These are phyloP conservation scores for Elaeis oleifera DNA, from an alignment of 202 grass and related monocot species.

Conservation along the genomic window DNA sequence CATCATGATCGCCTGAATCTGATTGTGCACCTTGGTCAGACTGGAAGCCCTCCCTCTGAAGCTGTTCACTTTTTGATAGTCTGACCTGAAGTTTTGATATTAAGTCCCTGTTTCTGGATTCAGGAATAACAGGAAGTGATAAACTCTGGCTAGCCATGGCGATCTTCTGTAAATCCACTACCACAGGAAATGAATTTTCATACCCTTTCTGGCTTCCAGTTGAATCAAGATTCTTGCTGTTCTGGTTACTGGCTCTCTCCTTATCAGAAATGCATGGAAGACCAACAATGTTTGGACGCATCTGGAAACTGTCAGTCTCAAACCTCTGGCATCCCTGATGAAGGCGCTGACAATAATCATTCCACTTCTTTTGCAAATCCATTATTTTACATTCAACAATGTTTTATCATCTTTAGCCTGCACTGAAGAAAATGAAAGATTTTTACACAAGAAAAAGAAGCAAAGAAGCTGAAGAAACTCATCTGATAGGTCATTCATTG, in stretches of 20 bases:
- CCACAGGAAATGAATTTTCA: slow-evolving; percentile 29
- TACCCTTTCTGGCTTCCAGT: slow-evolving; percentile 13
- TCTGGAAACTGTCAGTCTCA: slow-evolving; percentile 22
- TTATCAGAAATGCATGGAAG: slow-evolving; percentile 20
- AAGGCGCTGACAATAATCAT: slow-evolving; percentile 46
- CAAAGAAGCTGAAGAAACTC: not conserved
- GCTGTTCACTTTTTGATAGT: slow-evolving; percentile 41
- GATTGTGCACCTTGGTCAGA: slow-evolving; percentile 15
- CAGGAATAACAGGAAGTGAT: slow-evolving; percentile 49
- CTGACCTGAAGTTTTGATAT: slow-evolving; percentile 40
- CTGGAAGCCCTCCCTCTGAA: slow-evolving; percentile 26
- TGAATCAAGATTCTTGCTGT: slow-evolving; percentile 20
- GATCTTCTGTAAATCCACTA: slow-evolving; percentile 18
- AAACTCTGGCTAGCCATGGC: slow-evolving; percentile 32
- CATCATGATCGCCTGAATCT: slow-evolving; percentile 22
- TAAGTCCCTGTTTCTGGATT: slow-evolving; percentile 38
- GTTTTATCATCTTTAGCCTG: slow-evolving; percentile 70
- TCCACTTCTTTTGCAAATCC: slow-evolving; percentile 87
- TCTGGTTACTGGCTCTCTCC: slow-evolving; percentile 28
- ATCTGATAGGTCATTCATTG: too few relatives aligned
- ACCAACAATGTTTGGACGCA: slow-evolving; percentile 18
- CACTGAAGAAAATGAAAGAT: slow-evolving; percentile 48
- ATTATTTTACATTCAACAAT: slow-evolving; percentile 59
- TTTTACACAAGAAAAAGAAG: slow-evolving; percentile 44
- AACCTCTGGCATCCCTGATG: slow-evolving; percentile 37